Conservation (phyloP, 2,329 filamentous ascomycete species). For the Xylaria sp. region DNA sequence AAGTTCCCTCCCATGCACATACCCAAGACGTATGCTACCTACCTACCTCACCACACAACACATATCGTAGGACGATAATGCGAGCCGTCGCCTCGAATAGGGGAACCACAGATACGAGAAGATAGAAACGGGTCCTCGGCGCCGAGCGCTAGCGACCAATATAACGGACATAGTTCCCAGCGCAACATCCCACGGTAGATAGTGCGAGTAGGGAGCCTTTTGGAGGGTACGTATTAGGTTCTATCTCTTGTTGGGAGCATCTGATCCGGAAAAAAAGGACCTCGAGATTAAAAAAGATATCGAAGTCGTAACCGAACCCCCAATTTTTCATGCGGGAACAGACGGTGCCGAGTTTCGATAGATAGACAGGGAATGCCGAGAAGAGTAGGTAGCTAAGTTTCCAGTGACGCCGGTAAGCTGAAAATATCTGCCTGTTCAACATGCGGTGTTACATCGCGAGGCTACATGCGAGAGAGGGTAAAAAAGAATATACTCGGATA, state of each 20-base stretch:
- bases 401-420: constrained; percentile 24
- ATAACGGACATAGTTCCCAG: constrained; percentile 22
- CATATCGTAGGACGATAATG: neutral
- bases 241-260: neutral
- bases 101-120: constrained; percentile 4
- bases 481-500: neutral
- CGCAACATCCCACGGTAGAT: neutral
- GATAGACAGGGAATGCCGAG: constrained; percentile 26
- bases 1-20: neutral
- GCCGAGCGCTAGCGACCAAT: constrained; percentile 14
- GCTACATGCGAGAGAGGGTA: neutral
- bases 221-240: neutral
- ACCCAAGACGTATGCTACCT: constrained; percentile 1
- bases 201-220: neutral
- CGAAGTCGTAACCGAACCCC: constrained; percentile 10
- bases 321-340: constrained; percentile 15
- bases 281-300: neutral
- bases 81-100: constrained; percentile 1
- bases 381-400: neutral
- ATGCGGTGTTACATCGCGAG: constrained; percentile 25
- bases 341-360: constrained; percentile 7
- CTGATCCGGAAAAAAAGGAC: neutral
- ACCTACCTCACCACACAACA: neutral
- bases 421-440: constrained; percentile 1
- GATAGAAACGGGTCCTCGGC: neutral